phyloP scores from a whole-genome alignment of 2,329 filamentous ascomycete species.

The Hirsutella thompsonii region DNA sequence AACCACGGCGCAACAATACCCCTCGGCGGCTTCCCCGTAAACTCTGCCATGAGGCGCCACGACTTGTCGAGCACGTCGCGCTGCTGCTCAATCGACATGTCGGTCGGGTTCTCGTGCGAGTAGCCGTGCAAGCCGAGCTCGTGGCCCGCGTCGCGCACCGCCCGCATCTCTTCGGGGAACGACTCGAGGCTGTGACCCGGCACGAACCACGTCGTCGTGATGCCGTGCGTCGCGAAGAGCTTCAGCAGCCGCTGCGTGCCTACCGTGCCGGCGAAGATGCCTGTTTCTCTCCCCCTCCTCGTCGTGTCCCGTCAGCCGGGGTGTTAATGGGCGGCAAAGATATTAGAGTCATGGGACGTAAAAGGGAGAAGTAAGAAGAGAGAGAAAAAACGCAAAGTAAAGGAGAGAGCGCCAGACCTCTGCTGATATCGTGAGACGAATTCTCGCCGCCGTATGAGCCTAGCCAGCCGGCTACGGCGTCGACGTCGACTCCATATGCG shows the following conservation, averaged over 20 bases:
- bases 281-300: constrained; percentile 15
- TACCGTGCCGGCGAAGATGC: constrained; percentile 55
- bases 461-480: constrained; percentile 66
- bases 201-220: constrained; percentile 48
- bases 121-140: constrained; percentile 55
- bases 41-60: constrained; percentile 56
- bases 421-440: constrained; percentile 56
- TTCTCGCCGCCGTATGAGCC: constrained; percentile 65
- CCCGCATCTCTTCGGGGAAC: constrained; percentile 30
- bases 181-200: constrained; percentile 35
- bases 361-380: neutral
- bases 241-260: constrained; percentile 55
- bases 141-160: constrained; percentile 31
- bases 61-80: constrained; percentile 63
- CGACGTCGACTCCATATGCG: constrained; percentile 59
- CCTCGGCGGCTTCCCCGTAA: constrained; percentile 55
- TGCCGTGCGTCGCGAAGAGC: constrained; percentile 58
- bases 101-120: constrained; percentile 58
- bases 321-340: neutral
- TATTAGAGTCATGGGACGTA: neutral
- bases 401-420: constrained; percentile 30
- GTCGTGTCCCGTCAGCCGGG: neutral
- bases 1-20: constrained; percentile 58
- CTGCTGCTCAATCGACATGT: constrained; percentile 66
- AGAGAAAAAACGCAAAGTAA: neutral